These are phyloP conservation scores for Globisporangium solare DNA, from an alignment of 352 stramenopile species.

Conservation along the genomic window DNA sequence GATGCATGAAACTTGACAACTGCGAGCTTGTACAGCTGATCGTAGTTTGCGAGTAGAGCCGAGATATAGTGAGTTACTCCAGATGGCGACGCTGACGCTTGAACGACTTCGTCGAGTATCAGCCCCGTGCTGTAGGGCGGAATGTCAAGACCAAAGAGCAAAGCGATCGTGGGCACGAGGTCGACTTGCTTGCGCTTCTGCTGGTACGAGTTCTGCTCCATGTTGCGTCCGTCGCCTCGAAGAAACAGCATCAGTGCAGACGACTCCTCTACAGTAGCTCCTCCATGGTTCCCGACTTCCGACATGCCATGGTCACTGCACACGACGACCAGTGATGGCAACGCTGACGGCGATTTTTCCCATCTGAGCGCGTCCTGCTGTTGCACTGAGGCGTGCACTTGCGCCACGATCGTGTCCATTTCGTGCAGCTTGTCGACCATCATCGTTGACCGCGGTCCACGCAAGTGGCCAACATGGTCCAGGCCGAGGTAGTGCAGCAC, in stretches of 20 bases:
- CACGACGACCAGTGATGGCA: constrained; percentile 66
- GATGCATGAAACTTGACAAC: constrained; percentile 41
- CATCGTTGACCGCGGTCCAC: constrained; percentile 65
- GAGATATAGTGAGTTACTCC: constrained; percentile 8
- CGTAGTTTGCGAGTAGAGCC: constrained; percentile 52
- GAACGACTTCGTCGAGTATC: constrained; percentile 58
- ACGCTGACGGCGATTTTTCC: constrained; percentile 13
- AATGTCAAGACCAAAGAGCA: constrained; percentile 68
- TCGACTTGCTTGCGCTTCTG: constrained; percentile 63
- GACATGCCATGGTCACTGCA: constrained; percentile 90
- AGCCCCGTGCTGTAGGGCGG: constrained; percentile 59
- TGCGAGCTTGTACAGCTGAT: constrained; percentile 49
- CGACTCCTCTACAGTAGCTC: constrained; percentile 78
- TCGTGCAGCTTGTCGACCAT: constrained; percentile 82
- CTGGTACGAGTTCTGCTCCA: constrained; percentile 12
- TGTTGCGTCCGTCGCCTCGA: constrained; percentile 31
- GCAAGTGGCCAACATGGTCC: constrained; percentile 82
- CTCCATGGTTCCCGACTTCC: constrained; percentile 84
- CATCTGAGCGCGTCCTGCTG: constrained; percentile 45
- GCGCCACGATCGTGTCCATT: constrained; percentile 74
- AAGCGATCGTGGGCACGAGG: constrained; percentile 76
- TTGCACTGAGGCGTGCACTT: constrained; percentile 51
- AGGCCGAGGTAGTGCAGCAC: constrained; percentile 86
- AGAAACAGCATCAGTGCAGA: constrained; percentile 82
- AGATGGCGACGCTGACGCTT: constrained; percentile 15